Evolutionary conservation across 345 rosid species (phyloP), one percentile per base, ranked within the genome.

Genomic region (Eucalyptus globulus): DNA sequence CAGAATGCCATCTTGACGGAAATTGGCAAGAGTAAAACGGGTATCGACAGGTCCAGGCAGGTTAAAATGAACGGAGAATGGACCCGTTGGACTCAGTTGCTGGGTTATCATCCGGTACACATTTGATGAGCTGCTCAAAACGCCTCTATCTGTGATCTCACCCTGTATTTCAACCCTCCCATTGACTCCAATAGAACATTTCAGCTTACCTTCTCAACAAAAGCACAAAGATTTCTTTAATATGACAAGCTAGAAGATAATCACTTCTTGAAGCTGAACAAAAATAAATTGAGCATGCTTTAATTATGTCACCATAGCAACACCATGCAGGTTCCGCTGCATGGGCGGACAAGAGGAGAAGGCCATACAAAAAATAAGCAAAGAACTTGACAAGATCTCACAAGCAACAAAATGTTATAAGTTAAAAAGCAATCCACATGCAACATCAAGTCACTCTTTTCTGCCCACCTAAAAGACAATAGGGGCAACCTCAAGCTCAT

Each of bases 11-110:
- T 93, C 96, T 45, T 87, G 88, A 53, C 96, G 93, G 90, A 93
- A 90, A 45, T 10, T 89, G 27, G 96, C 92, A 50, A 90, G 49
- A 90, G 92, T 88, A 44, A 96, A 90, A 60, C 98, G 93, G 37
- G 98, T 96, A 91, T 96, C 98, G 29, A 95, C 97, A 43, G 94
- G 95, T 91, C 99, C 97, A 2, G 98, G 99, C 69, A 97, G 93
- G 86, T 92, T 93, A 88, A 97, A 95, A 2, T 94, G 89, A 87
- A 97, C 62, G 3, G 93, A 91, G 92, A 96, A 95, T 1, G 99
- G 95, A 49, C 98, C 99, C 1, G 95, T 92, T 1, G 94, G 93
- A 89, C 90, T 88, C 6, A 93, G 90, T 89, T 94, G 95, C 89
- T 94, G 93, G 54, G 93, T 94, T 53, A 91, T 94, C 93, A 91